Evolutionary conservation across 2,329 filamentous ascomycete genomes (phyloP).

Genomic region (Cryphonectria naterciae): DNA sequence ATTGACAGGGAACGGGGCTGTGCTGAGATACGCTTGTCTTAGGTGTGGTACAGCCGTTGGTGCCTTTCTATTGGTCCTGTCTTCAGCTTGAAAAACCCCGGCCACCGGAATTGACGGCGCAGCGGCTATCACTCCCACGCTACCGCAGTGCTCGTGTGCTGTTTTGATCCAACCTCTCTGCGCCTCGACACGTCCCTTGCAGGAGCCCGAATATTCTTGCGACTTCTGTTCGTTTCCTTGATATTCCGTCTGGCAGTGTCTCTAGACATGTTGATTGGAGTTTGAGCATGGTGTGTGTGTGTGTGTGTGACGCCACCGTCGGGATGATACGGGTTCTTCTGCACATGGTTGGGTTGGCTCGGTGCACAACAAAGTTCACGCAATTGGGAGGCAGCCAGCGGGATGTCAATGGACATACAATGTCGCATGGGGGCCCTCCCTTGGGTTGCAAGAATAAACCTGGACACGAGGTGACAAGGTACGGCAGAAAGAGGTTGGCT

Average conservation of each 20-base stretch:
- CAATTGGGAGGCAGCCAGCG: slow-evolving; percentile 13
- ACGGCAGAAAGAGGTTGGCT: slow-evolving; percentile 23
- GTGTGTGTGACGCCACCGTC: not conserved
- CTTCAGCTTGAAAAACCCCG: slow-evolving; percentile 10
- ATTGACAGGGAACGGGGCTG: slow-evolving; percentile 19
- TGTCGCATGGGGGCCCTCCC: slow-evolving; percentile 1
- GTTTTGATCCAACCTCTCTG: not conserved
- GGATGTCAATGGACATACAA: slow-evolving; percentile 8
- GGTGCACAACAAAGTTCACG: slow-evolving; percentile 17
- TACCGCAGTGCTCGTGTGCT: not conserved
- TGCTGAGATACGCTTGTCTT: slow-evolving; percentile 6
- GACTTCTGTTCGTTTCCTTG: slow-evolving; percentile 20
- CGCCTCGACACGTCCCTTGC: slow-evolving; percentile 9
- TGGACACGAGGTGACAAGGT: not conserved
- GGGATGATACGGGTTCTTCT: not conserved
- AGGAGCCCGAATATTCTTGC: slow-evolving; percentile 20
- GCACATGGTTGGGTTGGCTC: slow-evolving; percentile 16
- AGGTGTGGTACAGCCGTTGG: slow-evolving; percentile 12
- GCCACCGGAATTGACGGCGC: not conserved
- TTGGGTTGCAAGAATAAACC: slow-evolving; percentile 14
- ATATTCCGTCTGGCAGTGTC: not conserved
- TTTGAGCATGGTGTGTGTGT: not conserved
- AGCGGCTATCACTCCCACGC: not conserved
- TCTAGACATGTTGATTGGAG: not conserved
- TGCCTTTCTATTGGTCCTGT: slow-evolving; percentile 10